Percentiles rank a stretch among this genome's conserved stretches.
Evolutionary conservation across 139 green algal species (phyloP).

Genomic region (Astrephomene gubernaculifera): DNA sequence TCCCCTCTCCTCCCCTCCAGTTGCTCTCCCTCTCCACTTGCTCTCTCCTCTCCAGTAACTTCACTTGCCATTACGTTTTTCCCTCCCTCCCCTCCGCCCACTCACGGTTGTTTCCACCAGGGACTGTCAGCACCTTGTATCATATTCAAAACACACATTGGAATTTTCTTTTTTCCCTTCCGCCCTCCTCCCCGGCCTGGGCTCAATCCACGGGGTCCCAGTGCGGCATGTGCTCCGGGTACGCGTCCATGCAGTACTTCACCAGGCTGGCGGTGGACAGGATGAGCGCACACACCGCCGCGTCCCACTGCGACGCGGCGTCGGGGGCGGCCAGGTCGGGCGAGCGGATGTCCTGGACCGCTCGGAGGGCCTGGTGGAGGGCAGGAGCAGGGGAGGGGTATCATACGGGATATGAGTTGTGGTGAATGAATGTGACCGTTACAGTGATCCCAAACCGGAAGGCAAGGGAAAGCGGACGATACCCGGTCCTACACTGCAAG

Average conservation of each 20-base stretch:
- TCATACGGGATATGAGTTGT: no score
- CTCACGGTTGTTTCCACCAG: not conserved
- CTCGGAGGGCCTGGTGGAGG: slow-evolving; percentile 19
- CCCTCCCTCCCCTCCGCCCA: not conserved
- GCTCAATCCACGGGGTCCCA: slow-evolving; percentile 31
- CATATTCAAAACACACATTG: not conserved
- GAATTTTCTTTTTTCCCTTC: not conserved
- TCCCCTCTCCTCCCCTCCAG: no score
- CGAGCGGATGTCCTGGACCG: slow-evolving; percentile 20
- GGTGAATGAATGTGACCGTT: no score
- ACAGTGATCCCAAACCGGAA: no score
- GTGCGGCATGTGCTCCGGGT: slow-evolving; percentile 44
- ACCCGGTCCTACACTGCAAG: no score
- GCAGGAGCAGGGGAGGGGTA: not conserved
- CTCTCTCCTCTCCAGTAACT: not conserved
- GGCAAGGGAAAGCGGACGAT: no score
- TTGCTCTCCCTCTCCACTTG: no score
- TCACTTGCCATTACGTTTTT: not conserved
- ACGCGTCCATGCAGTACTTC: slow-evolving; percentile 39
- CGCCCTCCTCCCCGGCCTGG: no score
- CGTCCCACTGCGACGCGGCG: slow-evolving; percentile 31
- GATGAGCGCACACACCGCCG: slow-evolving; percentile 20
- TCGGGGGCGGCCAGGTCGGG: slow-evolving; percentile 31
- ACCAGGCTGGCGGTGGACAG: slow-evolving; percentile 29
- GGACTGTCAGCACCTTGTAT: not conserved